These are phyloP conservation scores for Podila horticola DNA, from an alignment of 192 early-diverging fungal species.

Conservation along the genomic window DNA sequence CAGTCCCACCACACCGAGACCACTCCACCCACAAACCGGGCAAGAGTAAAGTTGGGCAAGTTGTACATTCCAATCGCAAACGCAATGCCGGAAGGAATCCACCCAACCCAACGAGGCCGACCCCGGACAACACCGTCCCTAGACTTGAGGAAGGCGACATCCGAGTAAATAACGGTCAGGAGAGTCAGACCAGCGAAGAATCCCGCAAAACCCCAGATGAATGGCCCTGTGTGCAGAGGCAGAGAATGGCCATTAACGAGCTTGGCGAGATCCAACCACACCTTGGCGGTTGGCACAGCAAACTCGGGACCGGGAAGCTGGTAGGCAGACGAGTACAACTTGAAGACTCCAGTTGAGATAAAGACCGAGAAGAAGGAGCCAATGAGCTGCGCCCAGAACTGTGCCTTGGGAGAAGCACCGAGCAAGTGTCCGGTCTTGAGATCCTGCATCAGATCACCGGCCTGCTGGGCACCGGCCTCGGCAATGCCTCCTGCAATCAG, in stretches of 20 bases:
- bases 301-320: slow-evolving; percentile 76
- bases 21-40: slow-evolving; percentile 72
- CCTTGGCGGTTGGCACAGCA: slow-evolving; percentile 76
- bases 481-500: slow-evolving; percentile 83
- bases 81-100: slow-evolving; percentile 76
- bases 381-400: slow-evolving; percentile 86
- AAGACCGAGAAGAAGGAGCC: slow-evolving; percentile 80
- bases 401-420: slow-evolving; percentile 82
- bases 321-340: slow-evolving; percentile 74
- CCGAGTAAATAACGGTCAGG: slow-evolving; percentile 38
- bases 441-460: slow-evolving; percentile 74
- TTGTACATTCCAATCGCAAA: slow-evolving; percentile 88
- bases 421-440: slow-evolving; percentile 89
- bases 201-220: slow-evolving; percentile 63
- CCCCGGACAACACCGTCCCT: slow-evolving; percentile 1
- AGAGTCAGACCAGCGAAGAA: slow-evolving; percentile 64
- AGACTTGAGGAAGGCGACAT: slow-evolving; percentile 9
- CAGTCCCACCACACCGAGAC: slow-evolving; percentile 59
- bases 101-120: slow-evolving; percentile 52
- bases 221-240: slow-evolving; percentile 70
- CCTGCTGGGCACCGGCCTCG: slow-evolving; percentile 68
- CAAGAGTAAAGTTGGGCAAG: slow-evolving; percentile 80
- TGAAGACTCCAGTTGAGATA: slow-evolving; percentile 74
- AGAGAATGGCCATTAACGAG: slow-evolving; percentile 81
- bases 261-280: slow-evolving; percentile 83